Conservation (phyloP, 139 green algal species). For the Chlorella sp. region DNA sequence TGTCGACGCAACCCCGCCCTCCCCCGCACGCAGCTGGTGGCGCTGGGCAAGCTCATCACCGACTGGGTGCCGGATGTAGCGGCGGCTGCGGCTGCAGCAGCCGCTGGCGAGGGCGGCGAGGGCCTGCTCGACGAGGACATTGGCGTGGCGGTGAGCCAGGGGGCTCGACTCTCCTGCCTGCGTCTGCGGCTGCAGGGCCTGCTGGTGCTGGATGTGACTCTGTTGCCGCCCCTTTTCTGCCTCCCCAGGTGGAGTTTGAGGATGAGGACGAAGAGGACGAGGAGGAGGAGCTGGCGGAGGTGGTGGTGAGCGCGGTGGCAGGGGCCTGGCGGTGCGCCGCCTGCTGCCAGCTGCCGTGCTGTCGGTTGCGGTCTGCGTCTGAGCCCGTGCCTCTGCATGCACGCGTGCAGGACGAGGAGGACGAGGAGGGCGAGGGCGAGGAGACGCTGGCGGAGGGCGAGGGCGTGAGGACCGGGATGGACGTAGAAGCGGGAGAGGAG, state of each 20-base stretch:
- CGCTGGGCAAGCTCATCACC: conserved; percentile 88
- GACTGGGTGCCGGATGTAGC: conserved; percentile 72
- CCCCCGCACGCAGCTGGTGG: conserved; percentile 50
- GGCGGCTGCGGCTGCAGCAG: not conserved
- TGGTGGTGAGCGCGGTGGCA: conserved; percentile 52
- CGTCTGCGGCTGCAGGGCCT: too few relatives aligned
- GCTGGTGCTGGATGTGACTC: too few relatives aligned
- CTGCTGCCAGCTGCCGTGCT: too few relatives aligned
- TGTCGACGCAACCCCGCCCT: too few relatives aligned
- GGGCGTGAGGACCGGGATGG: conserved; percentile 41
- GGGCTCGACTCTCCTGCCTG: too few relatives aligned
- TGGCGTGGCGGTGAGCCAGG: conserved; percentile 90
- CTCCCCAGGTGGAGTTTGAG: conserved; percentile 96
- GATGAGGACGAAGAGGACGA: conserved; percentile 83
- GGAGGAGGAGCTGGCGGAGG: conserved; percentile 50
- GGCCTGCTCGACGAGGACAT: conserved; percentile 88
- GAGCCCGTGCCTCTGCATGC: not conserved
- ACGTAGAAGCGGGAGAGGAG: conserved; percentile 63
- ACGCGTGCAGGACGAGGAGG: conserved; percentile 41
- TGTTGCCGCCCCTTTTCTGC: too few relatives aligned
- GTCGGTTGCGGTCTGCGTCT: too few relatives aligned
- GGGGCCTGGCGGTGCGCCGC: too few relatives aligned
- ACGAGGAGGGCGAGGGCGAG: conserved; percentile 48
- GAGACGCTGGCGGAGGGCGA: conserved; percentile 16
- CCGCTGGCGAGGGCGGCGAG: conserved; percentile 17